A percentile compares a stretch with the other conserved stretches of the same genome.
Conservation (phyloP, 2,329 filamentous ascomycete genomes). For the Fusarium torreyae region DNA sequence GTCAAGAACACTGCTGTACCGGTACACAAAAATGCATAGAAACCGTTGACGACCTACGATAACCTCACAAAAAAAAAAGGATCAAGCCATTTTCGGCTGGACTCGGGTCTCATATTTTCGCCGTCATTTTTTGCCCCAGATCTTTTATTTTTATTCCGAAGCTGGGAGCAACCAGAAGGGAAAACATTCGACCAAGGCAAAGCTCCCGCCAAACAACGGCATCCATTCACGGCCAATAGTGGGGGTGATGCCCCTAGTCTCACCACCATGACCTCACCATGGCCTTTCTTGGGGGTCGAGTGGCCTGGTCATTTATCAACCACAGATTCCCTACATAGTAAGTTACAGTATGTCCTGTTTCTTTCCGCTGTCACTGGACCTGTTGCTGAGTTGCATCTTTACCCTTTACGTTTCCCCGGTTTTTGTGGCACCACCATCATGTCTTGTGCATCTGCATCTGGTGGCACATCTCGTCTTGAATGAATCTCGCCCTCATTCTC, state of each 20-base stretch:
- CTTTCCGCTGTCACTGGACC: slow-evolving; percentile 6
- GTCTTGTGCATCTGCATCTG: slow-evolving; percentile 18
- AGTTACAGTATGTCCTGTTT: background rate
- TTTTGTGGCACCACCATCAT: slow-evolving; percentile 34
- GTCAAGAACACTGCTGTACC: too few relatives aligned
- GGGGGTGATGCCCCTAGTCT: slow-evolving; percentile 34
- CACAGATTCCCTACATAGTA: slow-evolving; percentile 7
- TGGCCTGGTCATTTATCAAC: slow-evolving; percentile 25
- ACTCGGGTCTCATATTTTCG: slow-evolving; percentile 32
- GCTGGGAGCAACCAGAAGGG: slow-evolving; percentile 1
- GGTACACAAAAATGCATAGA: too few relatives aligned
- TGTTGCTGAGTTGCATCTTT: slow-evolving; percentile 1
- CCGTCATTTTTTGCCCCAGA: slow-evolving; percentile 19
- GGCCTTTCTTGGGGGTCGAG: slow-evolving; percentile 22
- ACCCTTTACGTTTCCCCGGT: slow-evolving; percentile 13
- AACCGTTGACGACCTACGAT: background rate
- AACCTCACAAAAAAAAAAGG: background rate
- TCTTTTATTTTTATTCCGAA: slow-evolving; percentile 18
- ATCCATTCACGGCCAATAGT: slow-evolving; percentile 29
- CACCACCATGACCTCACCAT: slow-evolving; percentile 49
- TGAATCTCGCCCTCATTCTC: slow-evolving; percentile 13
- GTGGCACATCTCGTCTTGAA: slow-evolving; percentile 26
- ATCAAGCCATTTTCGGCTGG: slow-evolving; percentile 38
- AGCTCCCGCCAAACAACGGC: slow-evolving; percentile 26
- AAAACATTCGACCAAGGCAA: slow-evolving; percentile 41